Percentiles rank a stretch among this genome's conserved stretches.
Evolutionary conservation across 192 early-diverging fungal species (phyloP).

Genomic region (Mortierella alpina): DNA sequence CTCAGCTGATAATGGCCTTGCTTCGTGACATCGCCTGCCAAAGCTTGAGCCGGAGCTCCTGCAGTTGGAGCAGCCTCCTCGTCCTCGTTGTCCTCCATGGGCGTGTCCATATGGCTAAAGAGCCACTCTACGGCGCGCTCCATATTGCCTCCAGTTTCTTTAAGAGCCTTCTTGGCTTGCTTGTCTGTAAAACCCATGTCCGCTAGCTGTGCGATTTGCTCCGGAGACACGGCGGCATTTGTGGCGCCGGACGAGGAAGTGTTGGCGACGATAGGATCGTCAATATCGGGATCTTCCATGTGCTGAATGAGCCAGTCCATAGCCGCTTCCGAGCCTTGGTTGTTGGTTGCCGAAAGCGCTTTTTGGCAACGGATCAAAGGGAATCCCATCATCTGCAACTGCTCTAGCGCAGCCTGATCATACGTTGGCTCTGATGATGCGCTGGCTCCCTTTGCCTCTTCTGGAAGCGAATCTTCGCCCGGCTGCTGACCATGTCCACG

Average conservation of each 20-base stretch:
- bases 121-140: conserved; percentile 97
- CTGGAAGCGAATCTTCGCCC: conserved; percentile 82
- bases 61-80: conserved; percentile 5
- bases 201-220: conserved; percentile 70
- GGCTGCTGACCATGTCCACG: conserved; percentile 73
- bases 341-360: conserved; percentile 85
- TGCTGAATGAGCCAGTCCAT: conserved; percentile 98
- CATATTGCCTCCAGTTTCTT: conserved; percentile 82
- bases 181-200: conserved; percentile 93
- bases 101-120: conserved; percentile 85
- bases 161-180: conserved; percentile 85
- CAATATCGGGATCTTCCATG: conserved; percentile 95
- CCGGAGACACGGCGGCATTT: conserved; percentile 32
- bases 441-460: conserved; percentile 58
- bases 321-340: conserved; percentile 83
- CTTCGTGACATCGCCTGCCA: conserved; percentile 47
- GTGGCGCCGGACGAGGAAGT: background rate
- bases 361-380: conserved; percentile 84
- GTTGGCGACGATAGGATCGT: conserved; percentile 67
- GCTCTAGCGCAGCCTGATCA: conserved; percentile 76
- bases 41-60: conserved; percentile 20
- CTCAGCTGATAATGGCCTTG: conserved; percentile 74
- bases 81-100: conserved; percentile 56
- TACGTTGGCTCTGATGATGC: conserved; percentile 56
- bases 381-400: conserved; percentile 94